Percentiles rank a stretch among this genome's conserved stretches.
phyloP scores from a whole-genome alignment of 176 grass and related monocot species.

The Eragrostis nindensis region DNA sequence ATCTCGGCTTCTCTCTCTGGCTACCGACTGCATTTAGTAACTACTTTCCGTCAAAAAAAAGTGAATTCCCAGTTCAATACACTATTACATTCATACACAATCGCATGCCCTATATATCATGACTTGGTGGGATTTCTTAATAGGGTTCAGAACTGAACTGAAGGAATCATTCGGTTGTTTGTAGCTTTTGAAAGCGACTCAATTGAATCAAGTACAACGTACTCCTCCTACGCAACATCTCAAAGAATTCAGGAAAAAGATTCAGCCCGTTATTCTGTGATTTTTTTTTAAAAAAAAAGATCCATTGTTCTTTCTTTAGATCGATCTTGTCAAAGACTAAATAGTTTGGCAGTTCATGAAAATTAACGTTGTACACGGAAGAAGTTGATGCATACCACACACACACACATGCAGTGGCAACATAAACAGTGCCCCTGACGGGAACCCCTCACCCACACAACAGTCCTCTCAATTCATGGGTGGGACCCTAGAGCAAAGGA shows the following conservation, averaged over 20 bases:
- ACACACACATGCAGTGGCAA: conserved; percentile 52
- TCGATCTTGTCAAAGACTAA: conserved; percentile 35
- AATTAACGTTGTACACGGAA: conserved; percentile 43
- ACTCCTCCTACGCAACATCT: too few species aligned
- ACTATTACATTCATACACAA: too few species aligned
- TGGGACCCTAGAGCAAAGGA: conserved; percentile 21
- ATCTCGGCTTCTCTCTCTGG: background rate
- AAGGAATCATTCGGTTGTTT: background rate
- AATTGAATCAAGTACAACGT: background rate
- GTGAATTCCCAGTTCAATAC: too few species aligned
- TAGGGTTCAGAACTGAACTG: background rate
- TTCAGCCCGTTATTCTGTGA: background rate
- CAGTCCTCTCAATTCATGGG: conserved; percentile 31
- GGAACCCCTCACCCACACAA: conserved; percentile 57
- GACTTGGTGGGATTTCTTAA: background rate
- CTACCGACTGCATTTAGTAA: background rate
- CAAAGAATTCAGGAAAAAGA: background rate
- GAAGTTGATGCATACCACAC: conserved; percentile 24
- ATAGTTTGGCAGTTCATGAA: conserved; percentile 6
- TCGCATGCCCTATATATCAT: background rate
- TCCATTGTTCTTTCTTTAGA: conserved; percentile 3
- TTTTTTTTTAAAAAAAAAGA: too few species aligned
- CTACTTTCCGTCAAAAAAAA: too few species aligned
- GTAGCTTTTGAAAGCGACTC: background rate
- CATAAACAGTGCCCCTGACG: conserved; percentile 55